Percentiles rank a stretch among this genome's conserved stretches.
Evolutionary conservation across 2,329 filamentous ascomycete species (phyloP).

Genomic region (Clarireedia homoeocarpa): DNA sequence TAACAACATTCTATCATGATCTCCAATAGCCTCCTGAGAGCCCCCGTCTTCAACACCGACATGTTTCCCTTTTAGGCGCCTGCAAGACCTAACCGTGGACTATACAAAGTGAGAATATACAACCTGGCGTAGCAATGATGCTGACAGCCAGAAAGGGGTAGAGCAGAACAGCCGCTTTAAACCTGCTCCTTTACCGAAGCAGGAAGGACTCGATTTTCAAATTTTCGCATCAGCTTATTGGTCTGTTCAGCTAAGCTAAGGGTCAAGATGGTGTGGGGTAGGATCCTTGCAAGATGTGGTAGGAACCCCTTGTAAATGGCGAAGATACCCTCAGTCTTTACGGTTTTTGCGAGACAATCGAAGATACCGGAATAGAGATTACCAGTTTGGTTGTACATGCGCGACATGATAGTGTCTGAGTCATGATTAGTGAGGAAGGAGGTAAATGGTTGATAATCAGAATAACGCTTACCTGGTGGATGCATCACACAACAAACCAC

Average conservation of each 20-base stretch:
- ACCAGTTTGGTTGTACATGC: conserved; percentile 97
- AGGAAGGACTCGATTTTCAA: conserved; percentile 56
- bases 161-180: conserved; percentile 7
- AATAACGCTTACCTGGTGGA: conserved; percentile 61
- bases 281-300: conserved; percentile 85
- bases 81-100: background rate
- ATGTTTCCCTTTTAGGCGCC: background rate
- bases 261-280: conserved; percentile 93
- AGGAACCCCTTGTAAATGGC: conserved; percentile 98
- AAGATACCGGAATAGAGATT: conserved; percentile 92
- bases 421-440: conserved; percentile 9
- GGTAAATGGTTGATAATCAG: background rate
- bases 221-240: conserved; percentile 77
- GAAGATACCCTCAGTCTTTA: conserved; percentile 82
- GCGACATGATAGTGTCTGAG: conserved; percentile 91
- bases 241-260: conserved; percentile 93
- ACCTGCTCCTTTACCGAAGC: conserved; percentile 26
- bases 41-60: background rate
- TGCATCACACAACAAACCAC: conserved; percentile 98
- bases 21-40: background rate
- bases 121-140: conserved; percentile 11
- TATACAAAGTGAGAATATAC: conserved; percentile 19
- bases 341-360: conserved; percentile 84
- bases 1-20: conserved; percentile 5
- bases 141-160: background rate